Conservation (phyloP, 163 green algal species). For the Prototheca cutis region DNA sequence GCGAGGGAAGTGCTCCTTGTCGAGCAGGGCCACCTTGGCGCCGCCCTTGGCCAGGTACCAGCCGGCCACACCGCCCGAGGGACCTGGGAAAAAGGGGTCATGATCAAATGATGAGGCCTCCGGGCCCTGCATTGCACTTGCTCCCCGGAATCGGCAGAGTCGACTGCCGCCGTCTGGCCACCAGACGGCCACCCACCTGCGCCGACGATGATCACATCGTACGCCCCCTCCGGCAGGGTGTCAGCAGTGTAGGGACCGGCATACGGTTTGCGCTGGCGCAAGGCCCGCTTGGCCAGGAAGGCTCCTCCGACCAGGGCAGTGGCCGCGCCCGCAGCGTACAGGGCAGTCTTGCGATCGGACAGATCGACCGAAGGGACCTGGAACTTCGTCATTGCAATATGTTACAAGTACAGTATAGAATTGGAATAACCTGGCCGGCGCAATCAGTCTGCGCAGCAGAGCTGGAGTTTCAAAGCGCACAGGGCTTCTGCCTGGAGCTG, state of each 20-base stretch:
- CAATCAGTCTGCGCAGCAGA: too few relatives aligned
- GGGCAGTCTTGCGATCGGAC: slow-evolving; percentile 2
- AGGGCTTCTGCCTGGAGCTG: too few relatives aligned
- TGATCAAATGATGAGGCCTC: background rate
- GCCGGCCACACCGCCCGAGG: slow-evolving; percentile 57
- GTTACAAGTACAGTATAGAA: too few relatives aligned
- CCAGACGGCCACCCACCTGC: slow-evolving; percentile 27
- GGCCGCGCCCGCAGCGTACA: slow-evolving; percentile 14
- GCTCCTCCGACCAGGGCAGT: slow-evolving; percentile 13
- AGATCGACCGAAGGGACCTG: slow-evolving; percentile 3
- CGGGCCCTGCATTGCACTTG: background rate
- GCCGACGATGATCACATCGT: slow-evolving; percentile 78
- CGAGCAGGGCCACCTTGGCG: slow-evolving; percentile 68
- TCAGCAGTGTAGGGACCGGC: slow-evolving; percentile 39
- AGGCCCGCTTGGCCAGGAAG: slow-evolving; percentile 8
- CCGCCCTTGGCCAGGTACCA: slow-evolving; percentile 68
- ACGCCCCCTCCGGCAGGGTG: slow-evolving; percentile 62
- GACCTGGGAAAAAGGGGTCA: slow-evolving; percentile 30
- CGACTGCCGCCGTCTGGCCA: background rate
- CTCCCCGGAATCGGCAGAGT: background rate
- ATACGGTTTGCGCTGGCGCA: slow-evolving; percentile 22
- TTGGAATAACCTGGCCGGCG: too few relatives aligned
- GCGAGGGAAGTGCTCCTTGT: slow-evolving; percentile 80
- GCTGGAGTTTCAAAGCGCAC: too few relatives aligned
- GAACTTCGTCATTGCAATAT: slow-evolving; percentile 1